Percentiles rank a stretch among this genome's conserved stretches.
Conservation (phyloP, 2,329 filamentous ascomycete genomes). For the Diaporthe sp. region DNA sequence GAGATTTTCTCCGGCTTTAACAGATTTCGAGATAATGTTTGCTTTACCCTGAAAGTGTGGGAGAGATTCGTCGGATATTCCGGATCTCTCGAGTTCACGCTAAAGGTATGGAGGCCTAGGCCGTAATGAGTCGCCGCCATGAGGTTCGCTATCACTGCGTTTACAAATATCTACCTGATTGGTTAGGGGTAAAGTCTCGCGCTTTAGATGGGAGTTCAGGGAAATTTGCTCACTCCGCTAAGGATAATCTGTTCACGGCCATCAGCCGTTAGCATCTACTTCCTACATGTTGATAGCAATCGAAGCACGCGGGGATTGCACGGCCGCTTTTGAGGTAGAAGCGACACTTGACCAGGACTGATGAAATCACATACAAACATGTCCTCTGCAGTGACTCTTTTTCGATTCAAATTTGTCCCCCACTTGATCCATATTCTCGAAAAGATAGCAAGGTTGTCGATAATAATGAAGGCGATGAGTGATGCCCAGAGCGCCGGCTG, state of each 20-base stretch:
- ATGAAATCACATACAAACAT: not conserved
- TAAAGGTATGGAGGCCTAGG: not conserved
- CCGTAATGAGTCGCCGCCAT: slow-evolving; percentile 10
- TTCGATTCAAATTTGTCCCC: not conserved
- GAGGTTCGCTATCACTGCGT: slow-evolving; percentile 7
- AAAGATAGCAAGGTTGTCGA: slow-evolving; percentile 2
- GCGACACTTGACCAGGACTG: not conserved
- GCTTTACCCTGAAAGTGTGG: not conserved
- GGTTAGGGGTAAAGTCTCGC: not conserved
- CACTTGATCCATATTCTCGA: slow-evolving; percentile 10
- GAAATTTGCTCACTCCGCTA: not conserved
- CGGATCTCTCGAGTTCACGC: not conserved
- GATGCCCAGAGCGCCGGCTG: slow-evolving; percentile 13
- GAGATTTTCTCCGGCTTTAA: not conserved
- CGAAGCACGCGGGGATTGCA: not conserved
- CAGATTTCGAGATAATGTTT: not conserved
- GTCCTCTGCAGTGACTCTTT: slow-evolving; percentile 1
- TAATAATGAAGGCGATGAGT: not conserved
- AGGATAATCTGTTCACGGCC: not conserved
- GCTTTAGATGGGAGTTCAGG: not conserved
- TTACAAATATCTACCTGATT: not conserved
- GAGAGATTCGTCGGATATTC: not conserved
- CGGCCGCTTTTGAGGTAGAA: not conserved
- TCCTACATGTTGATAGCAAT: not conserved
- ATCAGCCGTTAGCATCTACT: not conserved